Percentiles rank a stretch among this genome's conserved stretches.
These are phyloP conservation scores for Eimeria necatrix DNA, from an alignment of 169 alveolate species.

Conservation along the genomic window DNA sequence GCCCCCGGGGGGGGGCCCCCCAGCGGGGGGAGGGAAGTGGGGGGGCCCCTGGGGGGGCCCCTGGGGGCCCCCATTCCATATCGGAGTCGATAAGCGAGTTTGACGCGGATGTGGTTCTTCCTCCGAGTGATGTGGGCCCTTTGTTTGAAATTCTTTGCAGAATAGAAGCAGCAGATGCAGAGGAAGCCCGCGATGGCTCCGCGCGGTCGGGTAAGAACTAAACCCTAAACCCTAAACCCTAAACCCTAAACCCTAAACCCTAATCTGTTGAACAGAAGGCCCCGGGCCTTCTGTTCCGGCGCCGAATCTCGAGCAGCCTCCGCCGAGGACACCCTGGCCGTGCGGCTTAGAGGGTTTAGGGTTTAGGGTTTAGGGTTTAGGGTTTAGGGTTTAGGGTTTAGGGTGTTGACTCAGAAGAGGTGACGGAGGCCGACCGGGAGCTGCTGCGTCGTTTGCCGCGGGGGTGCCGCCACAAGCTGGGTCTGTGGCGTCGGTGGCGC, in stretches of 20 bases:
- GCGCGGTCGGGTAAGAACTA: neutral
- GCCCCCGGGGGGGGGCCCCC: neutral
- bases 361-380: too few species aligned
- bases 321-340: too few species aligned
- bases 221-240: too few species aligned
- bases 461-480: neutral
- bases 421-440: neutral
- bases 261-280: too few species aligned
- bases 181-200: neutral
- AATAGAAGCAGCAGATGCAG: neutral
- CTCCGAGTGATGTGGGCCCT: neutral
- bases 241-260: too few species aligned
- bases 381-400: neutral
- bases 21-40: neutral
- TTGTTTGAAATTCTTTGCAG: neutral
- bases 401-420: neutral
- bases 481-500: neutral
- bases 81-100: neutral
- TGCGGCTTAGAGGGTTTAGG: too few species aligned
- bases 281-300: too few species aligned
- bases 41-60: neutral
- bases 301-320: too few species aligned
- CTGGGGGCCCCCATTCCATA: neutral
- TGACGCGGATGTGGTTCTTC: neutral
- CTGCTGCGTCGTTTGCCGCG: neutral